phyloP scores from a whole-genome alignment of 2,329 filamentous ascomycete genomes.

The Claviceps lovelessii region DNA sequence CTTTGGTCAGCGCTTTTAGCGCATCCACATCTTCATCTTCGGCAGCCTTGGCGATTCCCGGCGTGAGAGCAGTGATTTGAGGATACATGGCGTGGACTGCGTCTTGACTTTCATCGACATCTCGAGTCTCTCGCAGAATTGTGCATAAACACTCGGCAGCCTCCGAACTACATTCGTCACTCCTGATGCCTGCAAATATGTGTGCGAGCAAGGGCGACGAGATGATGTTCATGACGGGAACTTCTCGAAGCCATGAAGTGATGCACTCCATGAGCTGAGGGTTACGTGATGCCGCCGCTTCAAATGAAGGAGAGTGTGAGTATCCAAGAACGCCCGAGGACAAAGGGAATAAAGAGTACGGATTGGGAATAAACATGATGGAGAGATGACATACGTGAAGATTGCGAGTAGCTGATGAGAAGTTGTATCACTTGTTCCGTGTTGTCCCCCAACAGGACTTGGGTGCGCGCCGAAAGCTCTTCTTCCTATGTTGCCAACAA shows the following conservation, averaged over 20 bases:
- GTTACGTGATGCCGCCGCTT: slow-evolving; percentile 66
- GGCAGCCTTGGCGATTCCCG: slow-evolving; percentile 61
- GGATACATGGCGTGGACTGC: slow-evolving; percentile 75
- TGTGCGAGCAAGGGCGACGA: slow-evolving; percentile 72
- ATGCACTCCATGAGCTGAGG: slow-evolving; percentile 89
- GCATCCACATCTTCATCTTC: slow-evolving; percentile 72
- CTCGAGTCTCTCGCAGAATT: slow-evolving; percentile 79
- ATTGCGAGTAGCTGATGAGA: slow-evolving; percentile 80
- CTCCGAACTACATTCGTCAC: slow-evolving; percentile 67
- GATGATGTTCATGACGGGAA: slow-evolving; percentile 69
- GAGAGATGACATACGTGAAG: slow-evolving; percentile 52
- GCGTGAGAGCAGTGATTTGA: slow-evolving; percentile 58
- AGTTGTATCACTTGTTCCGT: slow-evolving; percentile 74
- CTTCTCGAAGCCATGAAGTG: slow-evolving; percentile 90
- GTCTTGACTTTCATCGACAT: slow-evolving; percentile 78
- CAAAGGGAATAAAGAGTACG: neutral
- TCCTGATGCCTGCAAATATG: slow-evolving; percentile 62
- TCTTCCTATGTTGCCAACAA: slow-evolving; percentile 62
- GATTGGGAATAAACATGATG: neutral
- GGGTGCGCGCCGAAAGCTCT: slow-evolving; percentile 73
- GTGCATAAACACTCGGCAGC: slow-evolving; percentile 87
- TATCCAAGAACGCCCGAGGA: neutral
- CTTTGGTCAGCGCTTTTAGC: slow-evolving; percentile 75
- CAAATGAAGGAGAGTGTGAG: neutral
- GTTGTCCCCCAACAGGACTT: slow-evolving; percentile 82